A percentile compares a stretch with the other conserved stretches of the same genome.
Evolutionary conservation across 75 land plant genomes (phyloP).

Genomic region (Picea glauca): DNA sequence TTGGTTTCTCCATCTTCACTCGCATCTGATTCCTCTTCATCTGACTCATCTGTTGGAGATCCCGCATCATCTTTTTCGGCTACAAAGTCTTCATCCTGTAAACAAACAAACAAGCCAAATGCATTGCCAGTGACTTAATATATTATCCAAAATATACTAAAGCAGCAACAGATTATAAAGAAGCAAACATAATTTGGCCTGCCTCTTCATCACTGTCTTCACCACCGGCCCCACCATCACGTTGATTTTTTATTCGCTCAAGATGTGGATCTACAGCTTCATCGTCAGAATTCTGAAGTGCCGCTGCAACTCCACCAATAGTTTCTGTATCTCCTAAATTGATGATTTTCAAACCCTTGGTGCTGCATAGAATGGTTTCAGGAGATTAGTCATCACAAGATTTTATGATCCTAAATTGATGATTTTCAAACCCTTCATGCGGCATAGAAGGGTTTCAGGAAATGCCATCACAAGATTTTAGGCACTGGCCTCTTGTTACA

Average conservation of each 20-base stretch:
- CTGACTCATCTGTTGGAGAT: slow-evolving; percentile 97
- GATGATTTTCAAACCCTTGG: slow-evolving; percentile 79
- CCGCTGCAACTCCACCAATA: slow-evolving; percentile 69
- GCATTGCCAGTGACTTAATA: background rate
- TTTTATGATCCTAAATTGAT: slow-evolving; percentile 40
- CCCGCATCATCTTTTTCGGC: slow-evolving; percentile 95
- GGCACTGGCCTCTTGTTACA: slow-evolving; percentile 9
- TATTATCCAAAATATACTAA: background rate
- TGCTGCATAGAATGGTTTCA: slow-evolving; percentile 29
- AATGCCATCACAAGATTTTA: background rate
- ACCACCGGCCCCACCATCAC: slow-evolving; percentile 51
- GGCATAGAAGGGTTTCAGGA: slow-evolving; percentile 18
- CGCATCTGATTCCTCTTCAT: slow-evolving; percentile 84
- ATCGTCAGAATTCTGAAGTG: slow-evolving; percentile 63
- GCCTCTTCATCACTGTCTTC: slow-evolving; percentile 94
- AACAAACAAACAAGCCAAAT: background rate
- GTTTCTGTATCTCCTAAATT: slow-evolving; percentile 47
- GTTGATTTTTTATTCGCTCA: slow-evolving; percentile 53
- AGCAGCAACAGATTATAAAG: background rate
- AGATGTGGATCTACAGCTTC: slow-evolving; percentile 85
- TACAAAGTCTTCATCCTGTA: slow-evolving; percentile 98
- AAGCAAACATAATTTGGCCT: background rate
- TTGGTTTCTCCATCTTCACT: slow-evolving; percentile 66
- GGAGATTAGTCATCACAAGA: background rate
- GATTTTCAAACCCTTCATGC: slow-evolving; percentile 77